Base-by-base conservation (phyloP, 2,329 filamentous ascomycete genomes). In the Colletotrichum gloeosporioides region DNA sequence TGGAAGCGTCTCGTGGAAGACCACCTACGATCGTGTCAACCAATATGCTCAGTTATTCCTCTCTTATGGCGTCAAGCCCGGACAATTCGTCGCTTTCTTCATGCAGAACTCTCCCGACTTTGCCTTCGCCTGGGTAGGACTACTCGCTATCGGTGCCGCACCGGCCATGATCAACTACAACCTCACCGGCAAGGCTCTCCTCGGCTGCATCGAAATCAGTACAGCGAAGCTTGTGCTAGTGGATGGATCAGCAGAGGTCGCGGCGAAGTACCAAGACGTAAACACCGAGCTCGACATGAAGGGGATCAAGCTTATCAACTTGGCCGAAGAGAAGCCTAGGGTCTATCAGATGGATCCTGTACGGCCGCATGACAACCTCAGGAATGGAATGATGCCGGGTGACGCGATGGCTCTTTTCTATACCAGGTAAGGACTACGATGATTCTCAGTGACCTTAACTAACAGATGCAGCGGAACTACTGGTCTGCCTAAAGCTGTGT, bases 151-250 rank as follows among this genome's bases (percentile, higher is more conserved):
- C 71, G 93, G 93, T 5, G 91, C 91, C 16, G 92, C 92, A 0
- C 93, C 93, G 0, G 93, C 93, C 1, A 89, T 94, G 83, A 93
- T 95, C 82, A 95, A 95, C 82, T 91, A 93, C 81, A 93, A 95
- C 80, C 85, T 95, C 9, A 87, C 89, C 9, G 91, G 90, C 0
- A 89, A 92, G 78, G 90, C 92, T 2, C 83, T 95, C 78, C 80
- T 94, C 62, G 93, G 95, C 82, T 95, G 92, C 70, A 81, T 95
- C 44, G 88, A 87, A 76, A 88, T 93, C 69, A 90, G 90, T 65
- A 88, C 87, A 6, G 87, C 91, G 4, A 88, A 85, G 57, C 76
- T 94, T 49, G 80, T 94, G 5, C 81, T 94, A 2, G 89, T 93
- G 10, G 93, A 93, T 73, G 87, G 89, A 3, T 88, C 91, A 29